Evolutionary conservation across 805 yeast species (phyloP).

Genomic region (Jamesozyma piceae): DNA sequence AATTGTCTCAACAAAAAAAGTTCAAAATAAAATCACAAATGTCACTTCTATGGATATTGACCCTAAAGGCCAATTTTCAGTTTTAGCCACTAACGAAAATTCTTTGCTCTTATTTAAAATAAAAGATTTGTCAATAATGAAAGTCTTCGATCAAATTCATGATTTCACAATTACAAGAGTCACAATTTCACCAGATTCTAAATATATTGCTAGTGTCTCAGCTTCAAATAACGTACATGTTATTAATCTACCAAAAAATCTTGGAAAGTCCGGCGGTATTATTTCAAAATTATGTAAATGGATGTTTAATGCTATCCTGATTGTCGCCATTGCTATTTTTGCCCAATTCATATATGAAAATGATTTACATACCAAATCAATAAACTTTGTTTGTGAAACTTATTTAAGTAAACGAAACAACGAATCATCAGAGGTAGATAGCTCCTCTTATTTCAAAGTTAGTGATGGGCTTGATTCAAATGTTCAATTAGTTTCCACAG

Average conservation of each 20-base stretch:
- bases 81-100: slow-evolving; percentile 46
- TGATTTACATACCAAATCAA: slow-evolving; percentile 17
- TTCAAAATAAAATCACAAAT: slow-evolving; percentile 32
- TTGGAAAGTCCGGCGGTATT: slow-evolving; percentile 26
- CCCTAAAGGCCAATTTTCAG: slow-evolving; percentile 28
- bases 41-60: slow-evolving; percentile 44
- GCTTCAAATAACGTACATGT: slow-evolving; percentile 69
- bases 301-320: slow-evolving; percentile 19
- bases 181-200: slow-evolving; percentile 58
- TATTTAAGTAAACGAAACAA: slow-evolving; percentile 12
- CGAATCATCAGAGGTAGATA: too few species aligned
- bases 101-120: slow-evolving; percentile 50
- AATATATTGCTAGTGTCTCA: slow-evolving; percentile 59
- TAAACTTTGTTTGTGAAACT: slow-evolving; percentile 12
- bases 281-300: slow-evolving; percentile 17
- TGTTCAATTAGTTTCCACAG: too few species aligned
- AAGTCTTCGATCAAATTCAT: slow-evolving; percentile 54
- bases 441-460: slow-evolving; percentile 12
- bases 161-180: slow-evolving; percentile 69
- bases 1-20: slow-evolving; percentile 18
- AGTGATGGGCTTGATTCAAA: too few species aligned
- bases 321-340: slow-evolving; percentile 18
- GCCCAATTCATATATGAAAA: slow-evolving; percentile 20
- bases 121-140: slow-evolving; percentile 42
- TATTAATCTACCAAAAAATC: slow-evolving; percentile 46